Evolutionary conservation across 306 rosid species (phyloP).

Genomic region (Trifolium subterraneum): DNA sequence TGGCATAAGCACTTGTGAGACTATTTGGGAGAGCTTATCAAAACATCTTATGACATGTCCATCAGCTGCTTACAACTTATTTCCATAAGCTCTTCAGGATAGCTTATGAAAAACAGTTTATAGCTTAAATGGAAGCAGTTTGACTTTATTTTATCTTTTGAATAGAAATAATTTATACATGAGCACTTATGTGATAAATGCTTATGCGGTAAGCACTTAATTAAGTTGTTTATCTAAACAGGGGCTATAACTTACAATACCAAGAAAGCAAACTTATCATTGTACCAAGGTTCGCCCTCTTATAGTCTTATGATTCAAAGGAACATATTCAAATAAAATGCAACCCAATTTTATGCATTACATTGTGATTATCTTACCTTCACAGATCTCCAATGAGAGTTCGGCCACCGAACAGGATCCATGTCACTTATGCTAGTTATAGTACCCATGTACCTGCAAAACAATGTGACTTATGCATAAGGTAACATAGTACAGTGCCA

Average conservation of each 20-base stretch:
- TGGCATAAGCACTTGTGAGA: not conserved
- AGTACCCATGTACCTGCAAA: conserved; percentile 89
- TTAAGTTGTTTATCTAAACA: not conserved
- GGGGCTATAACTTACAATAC: not conserved
- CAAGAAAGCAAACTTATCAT: conserved; percentile 10
- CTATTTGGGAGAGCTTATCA: not conserved
- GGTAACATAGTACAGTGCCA: conserved; percentile 12
- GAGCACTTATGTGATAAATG: not conserved
- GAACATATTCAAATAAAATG: conserved; percentile 9
- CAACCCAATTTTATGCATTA: conserved; percentile 4
- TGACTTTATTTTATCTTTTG: not conserved
- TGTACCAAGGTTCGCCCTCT: not conserved
- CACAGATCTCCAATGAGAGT: conserved; percentile 90
- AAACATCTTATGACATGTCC: not conserved
- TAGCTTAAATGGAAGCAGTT: not conserved
- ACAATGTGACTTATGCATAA: conserved; percentile 16
- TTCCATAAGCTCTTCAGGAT: not conserved
- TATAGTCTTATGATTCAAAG: conserved; percentile 8
- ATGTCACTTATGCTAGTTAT: conserved; percentile 85
- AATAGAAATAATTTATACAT: not conserved
- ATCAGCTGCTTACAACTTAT: not conserved
- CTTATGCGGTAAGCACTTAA: not conserved
- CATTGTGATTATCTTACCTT: conserved; percentile 54
- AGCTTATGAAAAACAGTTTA: not conserved
- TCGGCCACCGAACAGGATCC: conserved; percentile 87